These are phyloP conservation scores for Vinca minor DNA, from an alignment of 257 asterid species.

Conservation along the genomic window DNA sequence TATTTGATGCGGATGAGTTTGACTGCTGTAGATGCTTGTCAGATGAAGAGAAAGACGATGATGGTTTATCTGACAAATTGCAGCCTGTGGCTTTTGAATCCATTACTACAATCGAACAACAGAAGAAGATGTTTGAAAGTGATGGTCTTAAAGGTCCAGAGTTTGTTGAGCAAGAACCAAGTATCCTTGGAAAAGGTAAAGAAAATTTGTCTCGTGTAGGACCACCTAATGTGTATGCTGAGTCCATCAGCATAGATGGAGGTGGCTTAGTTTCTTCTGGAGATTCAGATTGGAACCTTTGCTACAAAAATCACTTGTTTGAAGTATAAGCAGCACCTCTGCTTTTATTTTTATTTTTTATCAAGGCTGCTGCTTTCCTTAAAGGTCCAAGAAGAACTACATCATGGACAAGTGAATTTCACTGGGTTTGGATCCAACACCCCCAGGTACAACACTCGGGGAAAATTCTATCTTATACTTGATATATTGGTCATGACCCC, in stretches of 20 bases:
- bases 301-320: too few species aligned
- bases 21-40: constrained; percentile 69
- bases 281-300: constrained; percentile 64
- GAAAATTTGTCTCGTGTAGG: constrained; percentile 11
- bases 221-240: constrained; percentile 37
- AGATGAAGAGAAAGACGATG: constrained; percentile 50
- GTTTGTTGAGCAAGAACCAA: constrained; percentile 46
- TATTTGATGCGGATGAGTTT: constrained; percentile 35
- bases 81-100: constrained; percentile 12
- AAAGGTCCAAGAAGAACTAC: too few species aligned
- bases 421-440: too few species aligned
- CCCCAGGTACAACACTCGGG: too few species aligned
- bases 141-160: constrained; percentile 29
- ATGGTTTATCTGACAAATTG: constrained; percentile 12
- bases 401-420: too few species aligned
- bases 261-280: constrained; percentile 57
- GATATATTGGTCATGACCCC: too few species aligned
- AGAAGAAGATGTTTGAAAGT: constrained; percentile 11
- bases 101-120: constrained; percentile 14
- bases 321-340: too few species aligned
- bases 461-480: too few species aligned
- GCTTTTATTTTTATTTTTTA: constrained; percentile 10
- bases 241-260: constrained; percentile 66
- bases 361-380: too few species aligned
- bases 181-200: constrained; percentile 26